A percentile compares a stretch with the other conserved stretches of the same genome.
Evolutionary conservation across 2,329 filamentous ascomycete genomes (phyloP).

Genomic region (Hymenoscyphus infarciens): DNA sequence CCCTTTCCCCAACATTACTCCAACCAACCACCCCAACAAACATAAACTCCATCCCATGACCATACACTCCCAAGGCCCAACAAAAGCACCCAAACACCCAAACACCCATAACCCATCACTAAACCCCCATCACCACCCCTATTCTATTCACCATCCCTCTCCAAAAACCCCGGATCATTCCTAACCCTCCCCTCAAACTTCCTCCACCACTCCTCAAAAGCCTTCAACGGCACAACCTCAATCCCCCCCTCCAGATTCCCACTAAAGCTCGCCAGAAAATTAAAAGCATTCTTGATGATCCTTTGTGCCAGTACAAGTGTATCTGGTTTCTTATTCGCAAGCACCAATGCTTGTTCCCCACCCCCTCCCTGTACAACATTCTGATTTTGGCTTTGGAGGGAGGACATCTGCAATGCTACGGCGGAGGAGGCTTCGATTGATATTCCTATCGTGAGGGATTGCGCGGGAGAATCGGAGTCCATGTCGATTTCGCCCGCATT

Average conservation of each 20-base stretch:
- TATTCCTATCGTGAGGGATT: constrained; percentile 67
- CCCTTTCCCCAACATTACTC: no score
- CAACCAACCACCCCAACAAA: no score
- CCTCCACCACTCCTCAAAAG: constrained; percentile 95
- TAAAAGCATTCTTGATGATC: constrained; percentile 96
- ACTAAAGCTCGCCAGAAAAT: constrained; percentile 88
- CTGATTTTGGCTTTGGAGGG: constrained; percentile 19
- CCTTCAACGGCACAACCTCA: constrained; percentile 89
- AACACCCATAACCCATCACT: no score
- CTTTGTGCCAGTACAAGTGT: constrained; percentile 82
- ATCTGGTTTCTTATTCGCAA: constrained; percentile 33
- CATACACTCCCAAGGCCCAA: no score
- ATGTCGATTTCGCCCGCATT: constrained; percentile 31
- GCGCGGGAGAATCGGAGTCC: constrained; percentile 25
- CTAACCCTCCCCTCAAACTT: constrained; percentile 91
- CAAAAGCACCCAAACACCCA: no score
- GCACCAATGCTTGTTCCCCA: constrained; percentile 16
- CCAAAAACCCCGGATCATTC: constrained; percentile 82
- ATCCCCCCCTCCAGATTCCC: constrained; percentile 60
- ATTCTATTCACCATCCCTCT: constrained; percentile 49
- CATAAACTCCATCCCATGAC: no score
- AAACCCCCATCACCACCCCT: constrained; percentile 10
- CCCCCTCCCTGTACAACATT: constrained; percentile 3
- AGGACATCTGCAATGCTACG: constrained; percentile 63
- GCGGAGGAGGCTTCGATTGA: constrained; percentile 71